phyloP scores from a whole-genome alignment of 352 stramenopile genomes.

The Thraustochytrium sp. region DNA sequence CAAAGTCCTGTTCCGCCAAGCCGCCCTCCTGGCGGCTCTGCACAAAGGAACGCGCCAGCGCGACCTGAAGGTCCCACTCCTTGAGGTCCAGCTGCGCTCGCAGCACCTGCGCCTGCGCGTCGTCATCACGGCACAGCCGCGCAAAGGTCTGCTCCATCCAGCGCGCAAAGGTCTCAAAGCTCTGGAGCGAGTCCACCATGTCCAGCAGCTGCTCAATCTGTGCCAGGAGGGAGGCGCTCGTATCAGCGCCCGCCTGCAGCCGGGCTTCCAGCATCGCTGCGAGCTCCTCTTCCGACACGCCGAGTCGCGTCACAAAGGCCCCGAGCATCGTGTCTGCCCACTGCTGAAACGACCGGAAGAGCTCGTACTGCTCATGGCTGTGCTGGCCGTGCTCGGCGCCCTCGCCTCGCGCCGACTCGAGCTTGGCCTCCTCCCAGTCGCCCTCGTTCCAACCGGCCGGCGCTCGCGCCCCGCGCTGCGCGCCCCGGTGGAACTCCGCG shows the following conservation, averaged over 20 bases:
- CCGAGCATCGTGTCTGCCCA: constrained; percentile 2
- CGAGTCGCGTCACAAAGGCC: background rate
- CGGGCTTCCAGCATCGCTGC: background rate
- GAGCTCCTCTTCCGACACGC: background rate
- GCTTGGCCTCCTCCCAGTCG: background rate
- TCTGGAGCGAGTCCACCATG: background rate
- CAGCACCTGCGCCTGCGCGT: background rate
- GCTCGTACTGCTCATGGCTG: constrained; percentile 2
- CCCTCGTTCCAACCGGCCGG: background rate
- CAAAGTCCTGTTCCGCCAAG: background rate
- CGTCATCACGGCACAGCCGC: background rate
- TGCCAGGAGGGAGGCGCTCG: background rate
- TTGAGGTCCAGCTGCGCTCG: constrained; percentile 2
- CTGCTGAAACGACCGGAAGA: background rate
- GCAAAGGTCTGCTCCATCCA: background rate
- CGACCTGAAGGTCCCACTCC: constrained; percentile 33
- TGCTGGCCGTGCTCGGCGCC: background rate
- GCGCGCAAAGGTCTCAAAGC: constrained; percentile 27
- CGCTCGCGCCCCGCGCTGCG: background rate
- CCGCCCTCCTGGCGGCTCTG: background rate
- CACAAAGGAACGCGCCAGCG: background rate
- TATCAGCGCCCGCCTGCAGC: background rate
- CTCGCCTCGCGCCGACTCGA: background rate
- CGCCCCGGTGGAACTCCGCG: background rate
- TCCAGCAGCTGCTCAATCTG: constrained; percentile 15